Conservation (phyloP, 768 basidiomycete species). For the Clavulina sp. region DNA sequence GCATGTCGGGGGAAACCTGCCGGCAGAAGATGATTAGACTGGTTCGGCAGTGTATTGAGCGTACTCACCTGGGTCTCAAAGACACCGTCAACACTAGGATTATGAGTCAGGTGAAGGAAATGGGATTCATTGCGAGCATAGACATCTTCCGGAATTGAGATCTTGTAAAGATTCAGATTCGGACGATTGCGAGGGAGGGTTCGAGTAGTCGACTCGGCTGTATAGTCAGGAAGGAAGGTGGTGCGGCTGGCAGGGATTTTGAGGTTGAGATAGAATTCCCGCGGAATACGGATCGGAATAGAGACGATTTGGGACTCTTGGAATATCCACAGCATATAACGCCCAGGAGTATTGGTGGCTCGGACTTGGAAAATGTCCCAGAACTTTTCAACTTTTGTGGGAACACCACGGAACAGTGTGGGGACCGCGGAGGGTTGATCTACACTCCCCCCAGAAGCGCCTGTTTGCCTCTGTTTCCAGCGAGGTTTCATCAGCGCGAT, state of each 20-base stretch:
- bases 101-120: slow-evolving; percentile 82
- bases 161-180: slow-evolving; percentile 63
- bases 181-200: slow-evolving; percentile 66
- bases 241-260: slow-evolving; percentile 48
- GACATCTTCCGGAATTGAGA: slow-evolving; percentile 65
- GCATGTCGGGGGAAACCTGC: slow-evolving; percentile 67
- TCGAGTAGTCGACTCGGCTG: slow-evolving; percentile 51
- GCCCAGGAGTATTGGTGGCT: slow-evolving; percentile 54
- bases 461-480: slow-evolving; percentile 50
- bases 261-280: slow-evolving; percentile 87
- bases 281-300: slow-evolving; percentile 67
- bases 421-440: slow-evolving; percentile 32
- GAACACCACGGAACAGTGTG: slow-evolving; percentile 53
- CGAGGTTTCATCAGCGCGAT: slow-evolving; percentile 54
- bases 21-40: background rate
- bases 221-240: slow-evolving; percentile 54
- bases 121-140: slow-evolving; percentile 77
- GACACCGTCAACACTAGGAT: slow-evolving; percentile 86
- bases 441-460: slow-evolving; percentile 23
- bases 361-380: slow-evolving; percentile 95
- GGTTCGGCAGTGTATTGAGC: background rate
- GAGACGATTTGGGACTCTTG: slow-evolving; percentile 64
- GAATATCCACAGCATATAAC: slow-evolving; percentile 77
- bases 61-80: slow-evolving; percentile 72
- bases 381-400: slow-evolving; percentile 31